These are phyloP conservation scores for Mucor piriformis DNA, from an alignment of 371 early-diverging fungal species.

Conservation along the genomic window DNA sequence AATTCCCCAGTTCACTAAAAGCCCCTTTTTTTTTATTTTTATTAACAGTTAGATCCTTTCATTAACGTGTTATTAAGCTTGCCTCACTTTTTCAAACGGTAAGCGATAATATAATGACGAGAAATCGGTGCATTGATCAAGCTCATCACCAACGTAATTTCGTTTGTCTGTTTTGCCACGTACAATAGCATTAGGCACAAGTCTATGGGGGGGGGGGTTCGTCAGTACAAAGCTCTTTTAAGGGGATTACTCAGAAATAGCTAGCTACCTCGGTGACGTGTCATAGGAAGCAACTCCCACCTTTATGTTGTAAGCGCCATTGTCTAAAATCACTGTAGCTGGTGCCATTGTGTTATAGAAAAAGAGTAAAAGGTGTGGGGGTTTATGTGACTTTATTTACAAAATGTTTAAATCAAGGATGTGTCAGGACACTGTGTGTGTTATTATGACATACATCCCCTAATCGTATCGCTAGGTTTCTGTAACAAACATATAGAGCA, in stretches of 20 bases:
- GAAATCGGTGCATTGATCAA: conserved; percentile 67
- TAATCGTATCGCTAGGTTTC: too few species aligned
- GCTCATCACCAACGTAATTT: conserved; percentile 71
- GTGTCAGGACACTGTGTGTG: too few species aligned
- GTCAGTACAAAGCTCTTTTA: background rate
- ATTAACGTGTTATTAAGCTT: too few species aligned
- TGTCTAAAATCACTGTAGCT: conserved; percentile 67
- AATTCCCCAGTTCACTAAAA: conserved; percentile 77
- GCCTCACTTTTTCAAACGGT: conserved; percentile 79
- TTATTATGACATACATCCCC: too few species aligned
- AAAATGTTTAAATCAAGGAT: too few species aligned
- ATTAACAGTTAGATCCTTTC: background rate
- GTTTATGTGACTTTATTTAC: background rate
- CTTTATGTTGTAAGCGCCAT: conserved; percentile 79
- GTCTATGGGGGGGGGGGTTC: conserved; percentile 11
- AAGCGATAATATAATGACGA: conserved; percentile 77
- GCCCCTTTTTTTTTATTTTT: conserved; percentile 60
- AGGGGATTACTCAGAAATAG: too few species aligned
- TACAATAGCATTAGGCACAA: conserved; percentile 68
- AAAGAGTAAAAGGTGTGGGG: background rate
- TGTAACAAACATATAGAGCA: too few species aligned
- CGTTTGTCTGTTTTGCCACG: conserved; percentile 64
- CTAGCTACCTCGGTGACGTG: conserved; percentile 33
- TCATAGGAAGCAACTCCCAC: conserved; percentile 55
- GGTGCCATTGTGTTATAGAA: conserved; percentile 3